A percentile compares a stretch with the other conserved stretches of the same genome.
Evolutionary conservation across 108 stramenopile genomes (phyloP).

Genomic region (Fistulifera pelliculosa): DNA sequence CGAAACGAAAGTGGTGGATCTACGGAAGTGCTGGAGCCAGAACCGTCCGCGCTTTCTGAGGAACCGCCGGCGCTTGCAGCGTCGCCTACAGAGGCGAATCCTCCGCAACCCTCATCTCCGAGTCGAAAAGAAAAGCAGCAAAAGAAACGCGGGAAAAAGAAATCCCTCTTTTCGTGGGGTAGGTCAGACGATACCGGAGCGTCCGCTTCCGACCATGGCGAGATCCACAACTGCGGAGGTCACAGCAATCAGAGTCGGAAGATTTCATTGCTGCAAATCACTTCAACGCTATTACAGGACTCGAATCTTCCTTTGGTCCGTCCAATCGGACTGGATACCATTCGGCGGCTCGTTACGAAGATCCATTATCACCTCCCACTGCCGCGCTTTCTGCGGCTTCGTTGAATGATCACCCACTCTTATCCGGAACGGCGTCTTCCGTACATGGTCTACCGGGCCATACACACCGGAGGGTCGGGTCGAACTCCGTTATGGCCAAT

Average conservation of each 20-base stretch:
- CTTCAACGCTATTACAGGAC: not conserved
- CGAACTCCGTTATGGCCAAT: conserved; percentile 19
- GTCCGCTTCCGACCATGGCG: too few species aligned
- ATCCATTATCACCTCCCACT: conserved; percentile 5
- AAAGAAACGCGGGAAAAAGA: too few species aligned
- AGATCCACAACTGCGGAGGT: not conserved
- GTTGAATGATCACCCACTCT: conserved; percentile 4
- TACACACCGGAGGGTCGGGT: not conserved
- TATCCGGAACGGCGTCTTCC: not conserved
- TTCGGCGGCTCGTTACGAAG: not conserved
- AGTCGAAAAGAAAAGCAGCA: too few species aligned
- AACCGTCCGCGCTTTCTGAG: too few species aligned
- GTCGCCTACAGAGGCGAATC: too few species aligned
- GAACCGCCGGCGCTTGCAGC: too few species aligned
- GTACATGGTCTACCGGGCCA: not conserved
- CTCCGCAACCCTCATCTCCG: too few species aligned
- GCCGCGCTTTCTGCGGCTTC: conserved; percentile 1
- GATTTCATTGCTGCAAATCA: not conserved
- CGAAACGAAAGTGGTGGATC: conserved; percentile 2
- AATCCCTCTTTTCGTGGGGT: too few species aligned
- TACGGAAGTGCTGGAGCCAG: not conserved
- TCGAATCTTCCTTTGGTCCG: conserved; percentile 2
- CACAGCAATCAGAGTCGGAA: not conserved
- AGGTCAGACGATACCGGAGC: too few species aligned
- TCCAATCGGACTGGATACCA: not conserved